Evolutionary conservation across 75 land plant species (phyloP), one percentile per base, ranked within the genome.

Genomic region (Gnetum montanum): DNA sequence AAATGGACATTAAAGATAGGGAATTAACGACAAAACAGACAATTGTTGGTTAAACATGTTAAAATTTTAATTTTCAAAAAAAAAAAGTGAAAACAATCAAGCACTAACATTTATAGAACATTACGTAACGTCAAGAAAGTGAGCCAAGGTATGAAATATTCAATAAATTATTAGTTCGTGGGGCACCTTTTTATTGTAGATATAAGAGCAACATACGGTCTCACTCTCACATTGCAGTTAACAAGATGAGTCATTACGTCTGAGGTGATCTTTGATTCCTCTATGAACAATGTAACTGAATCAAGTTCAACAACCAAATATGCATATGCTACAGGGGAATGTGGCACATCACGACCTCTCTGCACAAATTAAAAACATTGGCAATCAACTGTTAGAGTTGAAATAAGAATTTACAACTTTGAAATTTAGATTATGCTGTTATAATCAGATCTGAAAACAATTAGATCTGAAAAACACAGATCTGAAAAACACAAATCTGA

Each of bases 301-400:
- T 57, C 65, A 46, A 64, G 70, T 25, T 82, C 96, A 54, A 94
- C 88, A 25, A 94, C 36, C 45, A 82, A 76, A 71, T 94, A 94
- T 25, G 96, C 79, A 77, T 94, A 94, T 38, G 78, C 71, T 18
- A 94, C 98, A 59, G 90, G 98, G 11, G 84, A 82, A 70, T 89
- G 80, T 43, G 87, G 84, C 59, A 90, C 82, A 65, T 94, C 96
- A 69, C 69, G 71, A 50, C 98, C 98, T 67, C 98, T 79, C 96
- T 94, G 77, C 51, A 65, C 62, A 54, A n/a, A 34, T 12, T 23
- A 31, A 5, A n/a, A 7, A 18, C 27, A 6, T 46, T 25, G 12
- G 8, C 13, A 47, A 47, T 2, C n/a, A n/a, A n/a, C n/a, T n/a
- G n/a, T n/a, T n/a, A n/a, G n/a, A n/a, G n/a, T n/a, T n/a, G n/a